Base-by-base conservation (phyloP, 306 rosid species). In the Rubus parviflorus region DNA sequence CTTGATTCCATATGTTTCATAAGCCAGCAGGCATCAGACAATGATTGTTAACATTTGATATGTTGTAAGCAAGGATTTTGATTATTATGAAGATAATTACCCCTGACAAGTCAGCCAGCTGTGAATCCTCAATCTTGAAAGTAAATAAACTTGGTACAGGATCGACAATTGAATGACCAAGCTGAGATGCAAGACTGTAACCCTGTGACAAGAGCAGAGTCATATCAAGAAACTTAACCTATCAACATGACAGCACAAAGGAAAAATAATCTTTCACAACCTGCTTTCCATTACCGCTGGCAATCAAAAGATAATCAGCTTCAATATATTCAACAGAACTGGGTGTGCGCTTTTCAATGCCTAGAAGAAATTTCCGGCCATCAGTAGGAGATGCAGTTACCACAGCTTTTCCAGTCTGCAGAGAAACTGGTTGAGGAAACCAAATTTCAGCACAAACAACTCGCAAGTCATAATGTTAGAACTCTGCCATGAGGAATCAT, bases 111-210 rank as follows among this genome's bases (percentile, higher is more conserved):
- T 88, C 93, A 67, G 84, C 76, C 81, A 94, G 78, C 75, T 45
- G 84, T 62, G 86, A 80, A 87, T 94, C 98, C 42, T 82, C 88
- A 53, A 88, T 85, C 90, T 94, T 94, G 87, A 94, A 89, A 25
- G 98, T 92, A 83, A 94, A 92, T 81, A 94, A 80, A 85, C 98
- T 94, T 2, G 97, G 97, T 57, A 90, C 88, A 23, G 98, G 94
- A 80, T 94, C 97, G 20, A 92, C 88, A 73, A 90, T 85, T 23
- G 97, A 90, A 89, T 94, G 98, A 60, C 96, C 97, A 77, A 94
- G 97, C 82, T 94, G 97, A 78, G 90, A 83, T 75, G 96, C 97
- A 75, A 94, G 94, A 83, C 85, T 75, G 63, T 90, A 89, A 76
- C 98, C 98, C 98, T 94, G 53, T 67, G 56, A 85, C 73, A 79